Evolutionary conservation across 352 stramenopile genomes (phyloP), one percentile per base, ranked within the genome.

Genomic region (Globisporangium cylindrosporum): DNA sequence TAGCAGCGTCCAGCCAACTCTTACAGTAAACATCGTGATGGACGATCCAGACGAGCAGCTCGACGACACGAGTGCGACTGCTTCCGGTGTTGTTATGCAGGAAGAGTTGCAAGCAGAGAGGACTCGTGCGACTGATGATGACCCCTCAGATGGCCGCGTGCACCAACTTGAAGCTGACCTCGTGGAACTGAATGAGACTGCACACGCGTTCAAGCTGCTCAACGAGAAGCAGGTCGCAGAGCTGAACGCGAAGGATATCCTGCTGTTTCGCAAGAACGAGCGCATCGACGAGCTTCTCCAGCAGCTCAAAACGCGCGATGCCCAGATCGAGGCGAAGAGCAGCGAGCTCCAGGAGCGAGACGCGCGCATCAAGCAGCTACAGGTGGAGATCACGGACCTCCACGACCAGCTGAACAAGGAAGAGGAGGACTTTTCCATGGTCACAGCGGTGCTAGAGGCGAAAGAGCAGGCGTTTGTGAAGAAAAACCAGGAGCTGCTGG

Each of bases 391-490:
- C 4, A 58, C 76, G 0, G 73, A 86, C 8, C 68, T 89, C 14
- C 71, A 74, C 3, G 67, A 82, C 12, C 82, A 91, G 60, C 63
- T 90, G 54, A 64, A 74, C 6, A 87, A 82, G n/a, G 74, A 89
- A 22, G 86, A 94, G 62, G 79, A 89, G 7, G 84, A 91, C 4
- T 91, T 92, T 53, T 64, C 73, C 3, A 84, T 90, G 79, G 63
- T 91, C 18, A 76, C 72, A n/a, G 73, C 86, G 3, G 77, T 77
- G 15, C 64, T 89, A 25, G 80, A 86, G 34, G 72, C 76, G 14
- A 79, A 86, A 66, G 81, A 91, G 59, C 68, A 81, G 12, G 75
- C 73, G 24, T 46, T 90, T 14, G 54, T 49, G 0, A 79, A 79
- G 53, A 78, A 81, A 43, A 74, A 72, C 9, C 63, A 69, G 18